phyloP scores from a whole-genome alignment of 2,329 filamentous ascomycete species.

The Microdochium bolleyi region DNA sequence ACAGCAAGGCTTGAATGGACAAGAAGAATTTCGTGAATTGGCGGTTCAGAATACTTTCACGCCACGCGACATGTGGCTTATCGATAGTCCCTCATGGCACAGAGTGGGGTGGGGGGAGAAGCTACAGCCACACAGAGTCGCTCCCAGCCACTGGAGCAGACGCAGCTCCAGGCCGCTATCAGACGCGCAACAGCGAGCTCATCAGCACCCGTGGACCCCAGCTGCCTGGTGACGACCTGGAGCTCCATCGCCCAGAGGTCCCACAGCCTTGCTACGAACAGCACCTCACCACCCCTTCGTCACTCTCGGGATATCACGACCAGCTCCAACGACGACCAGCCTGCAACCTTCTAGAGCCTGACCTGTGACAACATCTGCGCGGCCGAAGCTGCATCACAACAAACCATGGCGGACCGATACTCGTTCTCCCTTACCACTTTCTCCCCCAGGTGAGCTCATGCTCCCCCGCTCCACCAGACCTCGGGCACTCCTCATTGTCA shows the following conservation, averaged over 20 bases:
- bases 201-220: background rate
- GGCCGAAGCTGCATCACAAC: conserved; percentile 2
- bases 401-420: conserved; percentile 90
- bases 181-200: background rate
- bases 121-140: background rate
- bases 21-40: too few relatives aligned
- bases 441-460: conserved; percentile 79
- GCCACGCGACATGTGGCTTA: background rate
- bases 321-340: background rate
- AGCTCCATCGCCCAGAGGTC: conserved; percentile 6
- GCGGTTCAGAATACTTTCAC: too few relatives aligned
- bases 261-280: conserved; percentile 5
- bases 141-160: background rate
- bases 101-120: background rate
- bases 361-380: conserved; percentile 5
- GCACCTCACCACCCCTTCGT: conserved; percentile 1
- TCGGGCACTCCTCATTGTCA: conserved; percentile 12
- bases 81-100: background rate
- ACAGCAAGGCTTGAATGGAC: too few relatives aligned
- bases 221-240: background rate
- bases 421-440: conserved; percentile 99
- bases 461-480: conserved; percentile 5
- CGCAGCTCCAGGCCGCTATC: background rate
- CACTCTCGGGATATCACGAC: background rate
- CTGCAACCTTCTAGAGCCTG: conserved; percentile 4